Evolutionary conservation across 164 flowering plant genomes (phyloP).

Genomic region (Protea cynaroides): DNA sequence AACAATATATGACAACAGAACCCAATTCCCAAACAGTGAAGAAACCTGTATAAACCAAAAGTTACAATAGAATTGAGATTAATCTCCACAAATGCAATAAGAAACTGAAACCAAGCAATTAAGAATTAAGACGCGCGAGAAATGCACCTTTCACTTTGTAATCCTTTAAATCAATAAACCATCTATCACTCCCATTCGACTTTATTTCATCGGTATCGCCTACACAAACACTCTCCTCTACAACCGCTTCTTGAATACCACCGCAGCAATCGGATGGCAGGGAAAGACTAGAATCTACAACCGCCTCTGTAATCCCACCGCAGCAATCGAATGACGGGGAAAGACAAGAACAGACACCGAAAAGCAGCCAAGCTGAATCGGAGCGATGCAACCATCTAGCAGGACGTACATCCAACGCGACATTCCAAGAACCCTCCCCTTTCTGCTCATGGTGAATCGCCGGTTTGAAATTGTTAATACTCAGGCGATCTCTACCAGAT

Average conservation of each 20-base stretch:
- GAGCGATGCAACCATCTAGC: slow-evolving; percentile 88
- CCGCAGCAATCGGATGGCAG: slow-evolving; percentile 5
- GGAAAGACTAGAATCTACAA: slow-evolving; percentile 36
- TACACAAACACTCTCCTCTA: neutral
- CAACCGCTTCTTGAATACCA: slow-evolving; percentile 9
- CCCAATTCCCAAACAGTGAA: no score
- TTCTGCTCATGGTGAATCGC: slow-evolving; percentile 23
- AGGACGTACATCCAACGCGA: slow-evolving; percentile 73
- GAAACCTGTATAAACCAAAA: no score
- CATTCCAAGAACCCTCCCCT: slow-evolving; percentile 93
- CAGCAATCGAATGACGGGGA: slow-evolving; percentile 17
- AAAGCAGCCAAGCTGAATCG: slow-evolving; percentile 77
- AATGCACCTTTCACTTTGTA: slow-evolving; percentile 58
- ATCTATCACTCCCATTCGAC: slow-evolving; percentile 4
- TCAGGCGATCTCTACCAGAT: slow-evolving; percentile 14
- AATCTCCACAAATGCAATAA: no score
- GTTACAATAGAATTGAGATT: no score
- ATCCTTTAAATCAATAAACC: slow-evolving; percentile 28
- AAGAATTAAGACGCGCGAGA: neutral
- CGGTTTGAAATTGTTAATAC: slow-evolving; percentile 9
- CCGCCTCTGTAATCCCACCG: slow-evolving; percentile 6
- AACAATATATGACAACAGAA: no score
- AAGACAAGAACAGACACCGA: slow-evolving; percentile 66
- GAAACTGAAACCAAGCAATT: neutral
- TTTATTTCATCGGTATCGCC: neutral